Base-by-base conservation (phyloP, 2,329 filamentous ascomycete genomes). In the Coniochaeta prunicola region DNA sequence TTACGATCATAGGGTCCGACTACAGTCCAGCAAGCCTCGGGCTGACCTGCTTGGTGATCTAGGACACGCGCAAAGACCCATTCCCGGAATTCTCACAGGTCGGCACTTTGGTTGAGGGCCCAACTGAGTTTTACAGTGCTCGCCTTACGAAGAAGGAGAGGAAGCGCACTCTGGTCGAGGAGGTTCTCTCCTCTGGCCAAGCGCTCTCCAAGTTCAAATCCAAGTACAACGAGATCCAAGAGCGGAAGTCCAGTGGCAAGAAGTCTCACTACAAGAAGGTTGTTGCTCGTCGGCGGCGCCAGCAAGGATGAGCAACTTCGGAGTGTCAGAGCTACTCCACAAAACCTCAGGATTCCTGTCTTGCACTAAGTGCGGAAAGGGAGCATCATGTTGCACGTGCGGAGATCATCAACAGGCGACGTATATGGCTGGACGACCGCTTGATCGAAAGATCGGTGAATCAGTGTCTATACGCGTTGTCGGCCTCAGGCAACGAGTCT, bases 201-300 rank as follows among this genome's bases (percentile, higher is more conserved):
- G 73, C 82, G 60, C 86, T 78, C 50, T 80, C 81, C 60, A 89
- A 90, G 66, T 94, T 97, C 77, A 91, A 90, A 79, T 83, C 80
- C 68, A 97, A 96, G 74, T 97, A 96, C 73, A 81, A 84, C 59
- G 87, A 93, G 59, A 91, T 97, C 56, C 92, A 97, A 71, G 80
- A 80, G 56, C 81, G 82, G 62, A 97, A 96, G 75, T 84, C 82
- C 26, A 96, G 90, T 66, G 94, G 94, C 57, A 96, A 91, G 77
- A 97, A 93, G 75, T 86, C 83, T 0, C 89, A 90, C 67, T 97
- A 97, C 79, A 93, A 93, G 70, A 88, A 87, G 59, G 73, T 96
- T 64, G 84, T 89, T 69, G 70, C 75, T n/a, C 53, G 53, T 5
- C 28, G 53, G 5, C 28, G 53, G 53, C 6, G 53, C 3, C 53